Evolutionary conservation across 2,329 filamentous ascomycete species (phyloP).

Genomic region (Botrytis sinoallii): DNA sequence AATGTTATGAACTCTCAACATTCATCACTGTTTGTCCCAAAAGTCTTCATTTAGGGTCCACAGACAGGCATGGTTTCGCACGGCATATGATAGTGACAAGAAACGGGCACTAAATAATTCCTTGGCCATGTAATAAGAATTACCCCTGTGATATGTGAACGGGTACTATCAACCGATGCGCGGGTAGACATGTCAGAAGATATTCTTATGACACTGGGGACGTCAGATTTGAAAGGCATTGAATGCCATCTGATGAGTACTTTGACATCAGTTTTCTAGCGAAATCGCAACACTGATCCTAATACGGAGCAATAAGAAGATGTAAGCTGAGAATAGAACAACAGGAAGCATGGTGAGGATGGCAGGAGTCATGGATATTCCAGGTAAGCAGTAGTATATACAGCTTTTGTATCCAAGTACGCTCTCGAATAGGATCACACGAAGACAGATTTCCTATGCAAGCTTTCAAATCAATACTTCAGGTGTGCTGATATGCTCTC

Average conservation of each 20-base stretch:
- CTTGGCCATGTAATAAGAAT: neutral
- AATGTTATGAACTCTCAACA: neutral
- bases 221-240: too few relatives aligned
- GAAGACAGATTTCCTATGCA: neutral
- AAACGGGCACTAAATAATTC: neutral
- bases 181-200: too few relatives aligned
- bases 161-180: neutral
- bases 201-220: too few relatives aligned
- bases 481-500: neutral
- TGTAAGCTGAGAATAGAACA: neutral
- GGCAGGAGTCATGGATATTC: too few relatives aligned
- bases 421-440: neutral
- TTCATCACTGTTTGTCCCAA: neutral
- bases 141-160: neutral
- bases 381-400: neutral
- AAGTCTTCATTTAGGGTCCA: neutral
- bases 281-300: neutral
- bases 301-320: neutral
- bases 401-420: neutral
- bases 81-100: neutral
- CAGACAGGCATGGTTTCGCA: neutral
- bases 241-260: neutral
- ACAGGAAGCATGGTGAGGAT: neutral
- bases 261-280: neutral
- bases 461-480: neutral